Evolutionary conservation across 768 basidiomycete species (phyloP), one percentile per base, ranked within the genome.

Genomic region (Kwoniella botswanensis): DNA sequence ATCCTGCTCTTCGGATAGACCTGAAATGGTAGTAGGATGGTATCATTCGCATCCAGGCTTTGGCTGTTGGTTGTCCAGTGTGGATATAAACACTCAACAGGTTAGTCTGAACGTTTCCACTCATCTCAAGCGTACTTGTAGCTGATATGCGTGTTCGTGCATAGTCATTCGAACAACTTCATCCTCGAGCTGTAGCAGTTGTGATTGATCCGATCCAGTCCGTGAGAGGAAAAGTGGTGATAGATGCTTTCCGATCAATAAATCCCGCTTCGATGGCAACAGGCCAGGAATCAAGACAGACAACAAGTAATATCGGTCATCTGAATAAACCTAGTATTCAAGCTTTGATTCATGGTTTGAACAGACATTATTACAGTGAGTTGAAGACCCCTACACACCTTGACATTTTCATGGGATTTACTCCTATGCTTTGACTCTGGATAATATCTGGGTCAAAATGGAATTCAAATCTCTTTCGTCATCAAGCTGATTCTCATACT

Each of bases 41-140:
- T 99, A 99, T 81, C 97, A 99, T 85, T 98, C 97, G 50, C 97
- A 99, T 86, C 97, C 97, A 66, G 97, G 97, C 46, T 99, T 98
- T 84, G 97, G 97, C 4, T 99, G 97, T 84, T 99, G 97, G 97
- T 86, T 99, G 52, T 98, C 95, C 57, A 94, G 93, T 77, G 96
- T 98, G 22, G 97, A 99, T 85, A 94, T 98, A 82, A 97, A 98
- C 85, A 99, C 97, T 4, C 97, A 99, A 80, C 97, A 98, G 86
- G 95, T 91, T 65, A 71, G 86, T 80, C 43, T 29, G 55, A 60
- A 65, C n/a, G n/a, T 46, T 24, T 56, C 35, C n/a, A 21, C 65
- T 56, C 35, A 11, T 29, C 26, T 10, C 12, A 22, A 29, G 10
- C 15, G 50, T 18, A 63, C 26, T 24, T 12, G 18, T 44, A 43